phyloP scores from a whole-genome alignment of 257 asterid genomes.

The Galeopsis tetrahit region DNA sequence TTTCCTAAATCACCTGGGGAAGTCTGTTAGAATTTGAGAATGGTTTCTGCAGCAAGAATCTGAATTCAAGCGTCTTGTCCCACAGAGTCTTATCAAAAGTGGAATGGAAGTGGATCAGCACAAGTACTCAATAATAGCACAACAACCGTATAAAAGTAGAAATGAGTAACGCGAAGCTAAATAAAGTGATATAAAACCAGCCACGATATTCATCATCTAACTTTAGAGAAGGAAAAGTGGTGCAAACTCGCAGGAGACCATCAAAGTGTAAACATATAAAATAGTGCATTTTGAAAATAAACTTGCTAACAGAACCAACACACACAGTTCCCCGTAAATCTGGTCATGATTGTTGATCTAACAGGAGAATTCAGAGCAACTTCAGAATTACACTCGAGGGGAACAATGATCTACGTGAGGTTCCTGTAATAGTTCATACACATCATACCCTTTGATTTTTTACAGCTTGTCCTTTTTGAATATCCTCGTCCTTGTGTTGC shows the following conservation, averaged over 20 bases:
- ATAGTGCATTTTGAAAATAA: background rate
- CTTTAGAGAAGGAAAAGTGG: constrained; percentile 11
- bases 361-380: background rate
- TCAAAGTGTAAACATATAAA: background rate
- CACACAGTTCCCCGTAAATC: background rate
- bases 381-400: background rate
- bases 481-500: constrained; percentile 78
- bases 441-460: constrained; percentile 80
- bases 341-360: background rate
- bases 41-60: constrained; percentile 90
- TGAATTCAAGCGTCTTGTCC: constrained; percentile 92
- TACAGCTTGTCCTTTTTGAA: constrained; percentile 82
- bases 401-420: constrained; percentile 4
- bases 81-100: constrained; percentile 74
- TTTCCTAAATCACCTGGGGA: constrained; percentile 70
- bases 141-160: background rate
- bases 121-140: constrained; percentile 19
- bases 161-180: constrained; percentile 11
- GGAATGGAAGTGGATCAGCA: constrained; percentile 33
- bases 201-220: constrained; percentile 12
- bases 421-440: constrained; percentile 12
- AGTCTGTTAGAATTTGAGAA: constrained; percentile 85
- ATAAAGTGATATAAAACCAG: background rate
- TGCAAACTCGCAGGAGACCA: constrained; percentile 11
- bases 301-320: constrained; percentile 1